Evolutionary conservation across 306 rosid genomes (phyloP).

Genomic region (Adenanthera pavonina): DNA sequence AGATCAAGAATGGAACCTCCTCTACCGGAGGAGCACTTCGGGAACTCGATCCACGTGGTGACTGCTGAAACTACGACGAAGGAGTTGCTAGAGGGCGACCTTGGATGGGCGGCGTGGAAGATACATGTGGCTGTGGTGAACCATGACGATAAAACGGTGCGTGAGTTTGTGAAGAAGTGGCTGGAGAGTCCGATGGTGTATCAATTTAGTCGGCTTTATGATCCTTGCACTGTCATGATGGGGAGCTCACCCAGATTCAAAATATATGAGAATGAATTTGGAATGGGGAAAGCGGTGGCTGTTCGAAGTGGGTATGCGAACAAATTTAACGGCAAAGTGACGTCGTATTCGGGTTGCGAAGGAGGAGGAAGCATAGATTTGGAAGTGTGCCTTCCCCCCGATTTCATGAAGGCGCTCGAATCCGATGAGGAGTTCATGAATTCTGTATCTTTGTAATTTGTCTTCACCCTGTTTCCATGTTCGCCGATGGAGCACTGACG

Average conservation of each 20-base stretch:
- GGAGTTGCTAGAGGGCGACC: conserved; percentile 44
- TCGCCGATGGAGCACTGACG: too few species aligned
- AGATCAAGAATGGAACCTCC: conserved; percentile 54
- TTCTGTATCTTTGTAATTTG: conserved; percentile 28
- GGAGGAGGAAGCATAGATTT: conserved; percentile 73
- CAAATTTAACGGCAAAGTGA: conserved; percentile 56
- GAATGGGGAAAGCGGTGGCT: conserved; percentile 74
- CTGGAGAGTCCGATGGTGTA: too few species aligned
- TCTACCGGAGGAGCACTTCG: conserved; percentile 53
- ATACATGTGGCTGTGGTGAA: conserved; percentile 49
- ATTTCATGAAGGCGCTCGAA: conserved; percentile 54
- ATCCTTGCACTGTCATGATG: too few species aligned
- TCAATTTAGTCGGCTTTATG: too few species aligned
- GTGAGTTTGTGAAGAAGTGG: neutral
- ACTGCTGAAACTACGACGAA: conserved; percentile 18
- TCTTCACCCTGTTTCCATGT: too few species aligned
- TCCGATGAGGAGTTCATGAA: conserved; percentile 56
- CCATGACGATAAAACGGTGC: conserved; percentile 28
- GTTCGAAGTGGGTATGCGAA: conserved; percentile 59
- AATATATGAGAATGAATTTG: conserved; percentile 67
- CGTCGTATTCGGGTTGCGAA: conserved; percentile 52
- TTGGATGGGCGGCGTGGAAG: conserved; percentile 20
- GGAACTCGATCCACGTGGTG: conserved; percentile 27
- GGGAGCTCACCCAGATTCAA: conserved; percentile 41
- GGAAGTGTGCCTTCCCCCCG: conserved; percentile 51